Percentiles rank a stretch among this genome's conserved stretches.
These are phyloP conservation scores for Candida pini DNA, from an alignment of 805 yeast species.

Conservation along the genomic window DNA sequence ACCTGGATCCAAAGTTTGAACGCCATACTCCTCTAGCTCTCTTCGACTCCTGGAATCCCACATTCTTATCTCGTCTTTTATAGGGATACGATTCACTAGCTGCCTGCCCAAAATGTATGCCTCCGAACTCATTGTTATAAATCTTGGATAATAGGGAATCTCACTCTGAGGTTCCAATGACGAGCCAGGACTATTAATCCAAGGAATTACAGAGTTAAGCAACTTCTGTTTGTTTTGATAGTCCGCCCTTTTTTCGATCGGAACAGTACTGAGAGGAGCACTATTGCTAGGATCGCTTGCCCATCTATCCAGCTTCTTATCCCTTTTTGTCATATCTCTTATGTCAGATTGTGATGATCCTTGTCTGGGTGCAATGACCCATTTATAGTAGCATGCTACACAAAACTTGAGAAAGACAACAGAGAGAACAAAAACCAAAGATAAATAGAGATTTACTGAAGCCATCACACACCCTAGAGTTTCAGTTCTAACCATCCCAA, in stretches of 20 bases:
- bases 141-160: conserved; percentile 32
- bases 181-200: background rate
- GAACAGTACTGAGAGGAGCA: conserved; percentile 49
- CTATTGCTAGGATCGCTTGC: conserved; percentile 54
- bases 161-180: conserved; percentile 23
- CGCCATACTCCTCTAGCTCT: conserved; percentile 28
- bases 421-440: conserved; percentile 79
- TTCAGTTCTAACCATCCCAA: conserved; percentile 77
- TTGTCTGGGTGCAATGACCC: conserved; percentile 73
- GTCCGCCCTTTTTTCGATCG: conserved; percentile 47
- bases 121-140: conserved; percentile 65
- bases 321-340: conserved; percentile 57
- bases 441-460: conserved; percentile 68
- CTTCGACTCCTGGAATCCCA: no score
- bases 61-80: no score
- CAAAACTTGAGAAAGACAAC: conserved; percentile 73
- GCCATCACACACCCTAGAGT: conserved; percentile 95
- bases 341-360: conserved; percentile 60
- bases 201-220: no score
- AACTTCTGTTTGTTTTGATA: conserved; percentile 17
- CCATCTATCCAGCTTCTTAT: conserved; percentile 78
- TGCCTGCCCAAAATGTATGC: conserved; percentile 28
- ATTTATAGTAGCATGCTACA: conserved; percentile 84
- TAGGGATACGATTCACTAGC: conserved; percentile 4
- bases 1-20: conserved; percentile 50